Percentiles rank a stretch among this genome's conserved stretches.
phyloP scores from a whole-genome alignment of 2,329 filamentous ascomycete species.

The Ceratocystis papillata region DNA sequence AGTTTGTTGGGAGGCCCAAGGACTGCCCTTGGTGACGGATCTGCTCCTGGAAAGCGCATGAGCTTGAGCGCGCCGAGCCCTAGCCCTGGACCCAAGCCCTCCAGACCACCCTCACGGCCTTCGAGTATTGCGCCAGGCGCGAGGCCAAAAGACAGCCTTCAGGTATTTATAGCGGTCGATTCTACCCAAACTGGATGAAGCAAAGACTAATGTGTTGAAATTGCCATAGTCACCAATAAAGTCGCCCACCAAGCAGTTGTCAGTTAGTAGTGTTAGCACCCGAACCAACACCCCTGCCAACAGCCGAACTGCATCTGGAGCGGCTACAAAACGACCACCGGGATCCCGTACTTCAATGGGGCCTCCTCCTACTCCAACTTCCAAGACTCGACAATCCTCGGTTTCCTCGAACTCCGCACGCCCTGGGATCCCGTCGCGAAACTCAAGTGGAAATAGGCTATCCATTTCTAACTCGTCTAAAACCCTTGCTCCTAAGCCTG shows the following conservation, averaged over 20 bases:
- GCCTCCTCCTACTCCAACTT: slow-evolving; percentile 46
- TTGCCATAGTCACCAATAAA: slow-evolving; percentile 57
- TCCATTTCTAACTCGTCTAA: slow-evolving; percentile 19
- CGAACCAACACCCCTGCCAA: slow-evolving; percentile 56
- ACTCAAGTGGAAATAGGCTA: slow-evolving; percentile 31
- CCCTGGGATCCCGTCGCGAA: slow-evolving; percentile 31
- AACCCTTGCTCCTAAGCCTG: slow-evolving; percentile 13
- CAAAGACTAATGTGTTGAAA: slow-evolving; percentile 12
- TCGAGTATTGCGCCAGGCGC: slow-evolving; percentile 38
- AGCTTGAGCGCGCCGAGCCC: slow-evolving; percentile 64
- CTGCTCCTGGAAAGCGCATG: slow-evolving; percentile 35
- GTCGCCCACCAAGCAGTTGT: slow-evolving; percentile 62
- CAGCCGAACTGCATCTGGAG: slow-evolving; percentile 30
- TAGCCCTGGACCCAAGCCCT: slow-evolving; percentile 51
- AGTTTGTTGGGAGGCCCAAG: slow-evolving; percentile 34
- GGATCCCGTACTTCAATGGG: slow-evolving; percentile 55
- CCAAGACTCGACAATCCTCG: slow-evolving; percentile 38
- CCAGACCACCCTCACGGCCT: slow-evolving; percentile 34
- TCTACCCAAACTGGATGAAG: not conserved
- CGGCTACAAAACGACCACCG: slow-evolving; percentile 31
- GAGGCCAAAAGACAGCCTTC: slow-evolving; percentile 13
- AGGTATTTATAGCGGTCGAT: slow-evolving; percentile 16
- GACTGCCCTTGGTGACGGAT: slow-evolving; percentile 28
- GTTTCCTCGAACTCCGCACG: slow-evolving; percentile 35
- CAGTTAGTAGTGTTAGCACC: slow-evolving; percentile 43